Base-by-base conservation (phyloP, 768 basidiomycete genomes). In the Termitomyces sp. region DNA sequence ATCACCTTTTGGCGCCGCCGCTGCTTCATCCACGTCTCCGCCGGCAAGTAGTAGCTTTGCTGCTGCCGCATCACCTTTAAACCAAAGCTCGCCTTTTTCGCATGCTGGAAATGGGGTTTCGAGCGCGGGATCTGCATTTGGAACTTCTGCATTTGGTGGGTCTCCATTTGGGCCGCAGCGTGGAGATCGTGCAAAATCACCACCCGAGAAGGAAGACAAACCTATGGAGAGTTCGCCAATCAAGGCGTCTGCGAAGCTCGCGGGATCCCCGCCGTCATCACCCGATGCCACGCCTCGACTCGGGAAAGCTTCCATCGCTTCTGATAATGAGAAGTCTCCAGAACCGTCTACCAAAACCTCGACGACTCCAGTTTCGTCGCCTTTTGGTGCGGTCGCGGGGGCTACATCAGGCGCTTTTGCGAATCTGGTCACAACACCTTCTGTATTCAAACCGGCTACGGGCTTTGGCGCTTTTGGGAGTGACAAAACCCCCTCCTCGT, bases 381-480 rank as follows among this genome's bases (percentile, higher is more conserved):
- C 58, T 30, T 61, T 63, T 28, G 60, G 60, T 24, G 60, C 53
- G 3, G 32, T 40, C 40, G 7, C 35, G 12, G 51, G 34, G 21
- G 48, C 62, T 12, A 35, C 54, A 3, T 22, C 58, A 0, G 71
- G 72, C 22, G 77, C 75, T 9, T 81, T 81, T 52, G 69, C 74
- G n/a, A 68, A 68, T 51, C 49, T 74, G 8, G 67, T 68, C 42
- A 64, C 68, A 11, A 68, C 71, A n/a, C 64, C 71, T 28, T 71
- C 70, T 6, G 65, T 62, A 3, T 75, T 77, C 63, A 75, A 73
- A 51, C 75, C 75, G 19, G 72, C 74, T 5, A 56, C 63, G 40
- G 77, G 77, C 2, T 78, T 79, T 54, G 76, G 77, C 17, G 79
- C 78, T 0, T 80, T 82, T 62, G 77, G 76, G 17, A 73, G 71